Base-by-base conservation (phyloP, 2,329 filamentous ascomycete species). In the Juglanconis oblonga region DNA sequence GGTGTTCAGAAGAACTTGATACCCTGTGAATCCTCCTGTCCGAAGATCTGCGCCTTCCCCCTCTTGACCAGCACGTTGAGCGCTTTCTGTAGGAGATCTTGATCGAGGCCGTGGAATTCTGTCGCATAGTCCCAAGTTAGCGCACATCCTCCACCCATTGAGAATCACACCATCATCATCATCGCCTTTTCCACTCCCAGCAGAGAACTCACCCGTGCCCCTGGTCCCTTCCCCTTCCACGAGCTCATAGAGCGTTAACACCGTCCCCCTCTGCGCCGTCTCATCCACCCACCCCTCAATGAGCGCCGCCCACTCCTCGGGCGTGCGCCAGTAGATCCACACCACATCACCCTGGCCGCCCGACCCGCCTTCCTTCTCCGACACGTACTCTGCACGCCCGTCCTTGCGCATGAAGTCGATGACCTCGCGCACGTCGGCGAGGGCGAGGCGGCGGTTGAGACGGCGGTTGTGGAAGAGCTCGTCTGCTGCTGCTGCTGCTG, bases 1-100 rank as follows among this genome's bases (percentile, higher is more conserved):
- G 45, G 47, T 45, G 29, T 52, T 87, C 78, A 97, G 72, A 98
- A 98, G 78, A 99, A 98, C 78, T 99, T 99, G 65, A 98, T 92
- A 69, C 95, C 95, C 69, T 90, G 86, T 62, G 91, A 90, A 71
- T 94, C 92, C 69, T 94, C 92, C 57, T 86, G 85, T 38, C 94
- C 94, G 77, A 99, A 98, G 32, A 98, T 87, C 74, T 98, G 94
- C 13, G 93, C 94, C 76, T 90, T 96, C 67, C 92, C 92, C 64
- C 89, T 85, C 81, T 96, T 97, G 40, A 96, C 93, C 52, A 97
- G 81, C 53, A 95, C 81, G 62, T 85, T 84, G 52, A 99, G 80
- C 42, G 91, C 89, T 73, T 89, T 92, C 66, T 89, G 84, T 69
- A 99, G 81, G 63, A 97, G 74, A 31, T 92, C 91, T 50, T 82